A percentile compares a stretch with the other conserved stretches of the same genome.
phyloP scores from a whole-genome alignment of 495 filamentous ascomycete species.

The Margaritispora aquatica region DNA sequence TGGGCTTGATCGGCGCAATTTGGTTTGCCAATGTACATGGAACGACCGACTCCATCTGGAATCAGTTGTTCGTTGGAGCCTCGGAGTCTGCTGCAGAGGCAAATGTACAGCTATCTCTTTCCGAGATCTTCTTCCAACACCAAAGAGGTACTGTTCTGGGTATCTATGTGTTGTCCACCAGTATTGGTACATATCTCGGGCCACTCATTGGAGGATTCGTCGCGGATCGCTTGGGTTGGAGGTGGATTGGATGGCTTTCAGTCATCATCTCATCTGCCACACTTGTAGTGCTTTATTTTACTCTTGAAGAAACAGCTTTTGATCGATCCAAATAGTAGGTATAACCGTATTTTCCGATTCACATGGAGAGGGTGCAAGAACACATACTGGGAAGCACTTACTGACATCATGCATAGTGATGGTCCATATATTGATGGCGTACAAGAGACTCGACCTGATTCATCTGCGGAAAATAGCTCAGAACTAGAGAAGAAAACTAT shows the following conservation, averaged over 20 bases:
- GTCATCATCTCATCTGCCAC: slow-evolving; percentile 59
- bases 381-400: background rate
- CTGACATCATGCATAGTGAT: background rate
- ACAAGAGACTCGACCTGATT: background rate
- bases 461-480: background rate
- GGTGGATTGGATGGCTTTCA: slow-evolving; percentile 85
- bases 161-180: slow-evolving; percentile 8
- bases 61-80: slow-evolving; percentile 11
- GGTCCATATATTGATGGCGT: slow-evolving; percentile 3
- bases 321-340: slow-evolving; percentile 6
- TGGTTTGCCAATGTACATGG: slow-evolving; percentile 6
- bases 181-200: slow-evolving; percentile 69
- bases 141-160: slow-evolving; percentile 9
- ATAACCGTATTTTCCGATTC: background rate
- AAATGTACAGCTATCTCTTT: slow-evolving; percentile 11
- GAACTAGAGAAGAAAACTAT: background rate
- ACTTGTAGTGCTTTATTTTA: slow-evolving; percentile 62
- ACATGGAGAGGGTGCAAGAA: background rate
- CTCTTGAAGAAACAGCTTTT: slow-evolving; percentile 10
- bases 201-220: slow-evolving; percentile 68
- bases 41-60: slow-evolving; percentile 11
- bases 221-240: slow-evolving; percentile 59
- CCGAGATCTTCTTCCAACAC: slow-evolving; percentile 11
- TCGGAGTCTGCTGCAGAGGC: slow-evolving; percentile 11
- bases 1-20: slow-evolving; percentile 10